Evolutionary conservation across 2,329 filamentous ascomycete genomes (phyloP).

Genomic region (Alternaria panax): DNA sequence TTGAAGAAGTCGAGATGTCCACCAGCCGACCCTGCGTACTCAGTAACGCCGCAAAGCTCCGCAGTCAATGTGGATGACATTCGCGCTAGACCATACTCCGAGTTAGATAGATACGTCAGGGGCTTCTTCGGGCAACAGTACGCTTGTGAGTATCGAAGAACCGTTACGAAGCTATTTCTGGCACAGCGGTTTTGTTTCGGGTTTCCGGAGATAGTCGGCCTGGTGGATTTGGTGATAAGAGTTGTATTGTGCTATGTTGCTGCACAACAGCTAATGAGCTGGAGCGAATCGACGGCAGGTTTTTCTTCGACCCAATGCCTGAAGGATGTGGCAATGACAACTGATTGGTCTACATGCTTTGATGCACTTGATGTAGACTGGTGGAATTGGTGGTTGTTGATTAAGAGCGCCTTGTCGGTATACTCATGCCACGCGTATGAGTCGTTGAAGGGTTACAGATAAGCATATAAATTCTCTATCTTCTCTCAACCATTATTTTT

Average conservation of each 20-base stretch:
- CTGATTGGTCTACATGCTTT: conserved; percentile 5
- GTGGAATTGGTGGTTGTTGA: conserved; percentile 17
- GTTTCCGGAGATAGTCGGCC: conserved; percentile 60
- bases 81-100: conserved; percentile 47
- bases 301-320: conserved; percentile 2
- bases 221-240: conserved; percentile 75
- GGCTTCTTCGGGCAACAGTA: conserved; percentile 14
- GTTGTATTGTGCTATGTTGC: conserved; percentile 60
- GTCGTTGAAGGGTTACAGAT: conserved; percentile 39
- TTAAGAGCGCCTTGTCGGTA: conserved; percentile 7
- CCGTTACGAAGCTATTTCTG: conserved; percentile 52
- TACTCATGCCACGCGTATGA: conserved; percentile 37
- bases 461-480: not conserved
- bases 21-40: conserved; percentile 50
- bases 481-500: not conserved
- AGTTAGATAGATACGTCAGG: conserved; percentile 51
- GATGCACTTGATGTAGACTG: not conserved
- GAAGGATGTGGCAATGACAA: not conserved
- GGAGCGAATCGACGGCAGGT: not conserved
- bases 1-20: conserved; percentile 51
- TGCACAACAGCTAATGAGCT: conserved; percentile 30
- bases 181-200: conserved; percentile 52
- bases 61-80: conserved; percentile 46
- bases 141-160: conserved; percentile 47
- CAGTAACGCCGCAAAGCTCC: conserved; percentile 25